Conservation (phyloP, 179 eudicot species). For the Gypsophila paniculata region DNA sequence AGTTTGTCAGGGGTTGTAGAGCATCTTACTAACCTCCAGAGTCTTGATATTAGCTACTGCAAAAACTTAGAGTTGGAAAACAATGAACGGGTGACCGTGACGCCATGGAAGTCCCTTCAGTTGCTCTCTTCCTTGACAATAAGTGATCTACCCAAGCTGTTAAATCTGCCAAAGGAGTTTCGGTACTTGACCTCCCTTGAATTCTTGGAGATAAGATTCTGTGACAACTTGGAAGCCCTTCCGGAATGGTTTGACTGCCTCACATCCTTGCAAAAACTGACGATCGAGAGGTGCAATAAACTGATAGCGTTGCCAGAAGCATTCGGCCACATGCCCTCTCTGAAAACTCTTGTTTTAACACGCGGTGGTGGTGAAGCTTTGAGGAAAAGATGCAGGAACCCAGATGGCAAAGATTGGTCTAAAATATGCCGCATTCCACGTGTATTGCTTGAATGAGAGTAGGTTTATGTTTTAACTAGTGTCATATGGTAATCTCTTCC, state of each 20-base stretch:
- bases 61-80: constrained; percentile 7
- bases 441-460: too few species aligned
- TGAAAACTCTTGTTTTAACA: not conserved
- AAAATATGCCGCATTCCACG: constrained; percentile 2
- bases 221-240: not conserved
- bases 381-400: constrained; percentile 7
- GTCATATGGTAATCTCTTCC: too few species aligned
- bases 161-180: constrained; percentile 19
- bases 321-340: not conserved
- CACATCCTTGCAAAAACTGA: not conserved
- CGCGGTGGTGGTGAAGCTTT: not conserved
- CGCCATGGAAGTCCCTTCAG: constrained; percentile 6
- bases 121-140: constrained; percentile 6
- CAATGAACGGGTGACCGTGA: not conserved
- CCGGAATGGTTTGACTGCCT: constrained; percentile 17
- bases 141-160: not conserved
- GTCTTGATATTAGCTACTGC: accelerated
- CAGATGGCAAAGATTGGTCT: constrained; percentile 17
- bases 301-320: constrained; percentile 13
- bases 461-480: too few species aligned
- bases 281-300: not conserved
- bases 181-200: constrained; percentile 18
- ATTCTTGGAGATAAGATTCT: not conserved
- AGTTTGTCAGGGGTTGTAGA: constrained; percentile 2
- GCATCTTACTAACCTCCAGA: constrained; percentile 4